Evolutionary conservation across 1,139 yeast species (phyloP).

Genomic region (Blastobotrys buckinghamii): DNA sequence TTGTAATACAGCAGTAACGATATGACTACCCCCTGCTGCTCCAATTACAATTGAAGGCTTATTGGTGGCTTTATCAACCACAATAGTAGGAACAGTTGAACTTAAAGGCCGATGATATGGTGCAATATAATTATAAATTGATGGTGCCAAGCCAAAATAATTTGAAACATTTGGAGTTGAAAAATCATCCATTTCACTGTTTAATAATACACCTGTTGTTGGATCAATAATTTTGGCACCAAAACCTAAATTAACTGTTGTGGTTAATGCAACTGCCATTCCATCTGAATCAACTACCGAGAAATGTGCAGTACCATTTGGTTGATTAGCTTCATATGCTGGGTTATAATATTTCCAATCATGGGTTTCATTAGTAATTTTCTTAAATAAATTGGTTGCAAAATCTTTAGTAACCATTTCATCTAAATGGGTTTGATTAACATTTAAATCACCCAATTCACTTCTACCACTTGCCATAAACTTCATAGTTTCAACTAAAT

Average conservation of each 20-base stretch:
- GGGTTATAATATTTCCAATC: slow-evolving; percentile 76
- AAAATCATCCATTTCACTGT: slow-evolving; percentile 95
- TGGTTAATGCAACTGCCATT: slow-evolving; percentile 80
- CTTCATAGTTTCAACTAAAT: slow-evolving; percentile 80
- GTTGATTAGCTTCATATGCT: slow-evolving; percentile 62
- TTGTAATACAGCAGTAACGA: slow-evolving; percentile 78
- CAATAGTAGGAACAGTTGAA: slow-evolving; percentile 72
- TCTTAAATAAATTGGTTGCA: slow-evolving; percentile 45
- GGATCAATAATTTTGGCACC: slow-evolving; percentile 82
- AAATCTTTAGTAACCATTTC: slow-evolving; percentile 44
- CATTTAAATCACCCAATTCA: slow-evolving; percentile 63
- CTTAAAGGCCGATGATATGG: slow-evolving; percentile 82
- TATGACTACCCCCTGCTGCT: slow-evolving; percentile 92
- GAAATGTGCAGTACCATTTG: slow-evolving; percentile 87
- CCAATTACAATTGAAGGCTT: slow-evolving; percentile 65
- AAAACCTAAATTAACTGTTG: slow-evolving; percentile 81
- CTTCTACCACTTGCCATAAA: slow-evolving; percentile 88
- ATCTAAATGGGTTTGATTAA: slow-evolving; percentile 31
- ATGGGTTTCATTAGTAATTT: slow-evolving; percentile 49
- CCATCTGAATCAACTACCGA: slow-evolving; percentile 62
- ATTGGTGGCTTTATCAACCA: slow-evolving; percentile 37
- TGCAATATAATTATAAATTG: slow-evolving; percentile 66
- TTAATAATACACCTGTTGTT: slow-evolving; percentile 72
- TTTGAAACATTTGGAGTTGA: slow-evolving; percentile 64
- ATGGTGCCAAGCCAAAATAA: slow-evolving; percentile 76